Evolutionary conservation across 2,329 filamentous ascomycete genomes (phyloP), one percentile per base, ranked within the genome.

Genomic region (Fusarium sp.): DNA sequence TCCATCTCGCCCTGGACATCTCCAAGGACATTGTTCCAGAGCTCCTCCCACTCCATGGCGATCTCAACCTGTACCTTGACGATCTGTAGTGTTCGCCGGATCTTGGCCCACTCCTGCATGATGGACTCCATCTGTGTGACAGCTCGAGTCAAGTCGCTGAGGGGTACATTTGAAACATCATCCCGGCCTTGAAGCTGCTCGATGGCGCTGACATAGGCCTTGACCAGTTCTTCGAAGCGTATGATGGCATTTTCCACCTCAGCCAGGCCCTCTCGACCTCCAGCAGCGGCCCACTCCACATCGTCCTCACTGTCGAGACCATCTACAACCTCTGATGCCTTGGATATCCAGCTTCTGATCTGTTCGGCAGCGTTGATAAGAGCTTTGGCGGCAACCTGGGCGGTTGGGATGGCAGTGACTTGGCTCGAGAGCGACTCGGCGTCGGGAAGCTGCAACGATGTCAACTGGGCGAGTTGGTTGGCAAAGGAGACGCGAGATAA

Each of bases 31-130:
- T 90, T 94, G 77, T 95, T 95, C 96, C 97, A 98, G 38, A 99
- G 87, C 84, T 98, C 95, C 82, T 98, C 95, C 96, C 96, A 99
- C 80, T 99, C 97, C 95, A 98, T 97, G 56, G 97, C 97, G 68
- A 98, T 91, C 82, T 98, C 97, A 20, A 99, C 96, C 80, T 98
- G 96, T 57, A 90, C 90, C 81, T 97, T 97, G 65, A 98, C 93
- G 30, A 85, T 92, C 72, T 93, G 93, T 60, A 99, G 85, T 2
- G 93, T 92, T 47, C 86, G 87, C 78, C 95, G 93, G 78, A 98
- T 96, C 74, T 92, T 91, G 52, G 91, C 88, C 97, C 97, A 99
- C 78, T 95, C 94, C 38, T 88, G 87, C 70, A 98, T 86, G 68
- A 98, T 97, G 22, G 88, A 87, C 78, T 98, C 96, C 93, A 98